phyloP scores from a whole-genome alignment of 768 basidiomycete species.

The Tricholoma bakamatsutake region DNA sequence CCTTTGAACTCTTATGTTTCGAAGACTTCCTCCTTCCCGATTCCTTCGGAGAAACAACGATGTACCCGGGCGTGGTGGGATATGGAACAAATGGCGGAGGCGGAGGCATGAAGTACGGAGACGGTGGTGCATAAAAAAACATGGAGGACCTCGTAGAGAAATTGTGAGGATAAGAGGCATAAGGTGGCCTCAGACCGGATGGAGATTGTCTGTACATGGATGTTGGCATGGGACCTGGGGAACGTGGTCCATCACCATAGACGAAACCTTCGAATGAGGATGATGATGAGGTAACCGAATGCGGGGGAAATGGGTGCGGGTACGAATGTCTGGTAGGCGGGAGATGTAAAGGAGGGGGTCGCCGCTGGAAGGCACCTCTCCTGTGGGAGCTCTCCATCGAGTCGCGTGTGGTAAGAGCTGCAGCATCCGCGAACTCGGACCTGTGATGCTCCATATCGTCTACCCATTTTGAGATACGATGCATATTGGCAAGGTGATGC shows the following conservation, averaged over 20 bases:
- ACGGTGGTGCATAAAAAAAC: neutral
- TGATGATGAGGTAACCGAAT: conserved; percentile 6
- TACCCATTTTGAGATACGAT: conserved; percentile 15
- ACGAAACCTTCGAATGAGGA: conserved; percentile 6
- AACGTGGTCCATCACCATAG: conserved; percentile 11
- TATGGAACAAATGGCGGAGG: neutral
- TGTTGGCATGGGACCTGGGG: conserved; percentile 13
- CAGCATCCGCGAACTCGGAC: conserved; percentile 13
- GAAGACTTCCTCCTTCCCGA: neutral
- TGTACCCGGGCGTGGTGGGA: neutral
- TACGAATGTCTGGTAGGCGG: conserved; percentile 6
- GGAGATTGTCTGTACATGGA: neutral
- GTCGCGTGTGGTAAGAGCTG: conserved; percentile 10
- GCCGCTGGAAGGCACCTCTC: conserved; percentile 3
- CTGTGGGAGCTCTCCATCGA: neutral
- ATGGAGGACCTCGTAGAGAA: neutral
- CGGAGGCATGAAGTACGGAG: neutral
- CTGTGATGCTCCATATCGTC: conserved; percentile 15
- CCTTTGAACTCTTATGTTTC: neutral
- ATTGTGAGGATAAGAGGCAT: neutral
- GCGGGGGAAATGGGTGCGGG: conserved; percentile 6
- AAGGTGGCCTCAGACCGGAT: neutral
- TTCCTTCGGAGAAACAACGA: neutral
- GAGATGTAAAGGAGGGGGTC: conserved; percentile 10
- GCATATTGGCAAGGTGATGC: conserved; percentile 15